phyloP scores from a whole-genome alignment of 768 basidiomycete species.

The Cystobasidiopsis lactophilus region DNA sequence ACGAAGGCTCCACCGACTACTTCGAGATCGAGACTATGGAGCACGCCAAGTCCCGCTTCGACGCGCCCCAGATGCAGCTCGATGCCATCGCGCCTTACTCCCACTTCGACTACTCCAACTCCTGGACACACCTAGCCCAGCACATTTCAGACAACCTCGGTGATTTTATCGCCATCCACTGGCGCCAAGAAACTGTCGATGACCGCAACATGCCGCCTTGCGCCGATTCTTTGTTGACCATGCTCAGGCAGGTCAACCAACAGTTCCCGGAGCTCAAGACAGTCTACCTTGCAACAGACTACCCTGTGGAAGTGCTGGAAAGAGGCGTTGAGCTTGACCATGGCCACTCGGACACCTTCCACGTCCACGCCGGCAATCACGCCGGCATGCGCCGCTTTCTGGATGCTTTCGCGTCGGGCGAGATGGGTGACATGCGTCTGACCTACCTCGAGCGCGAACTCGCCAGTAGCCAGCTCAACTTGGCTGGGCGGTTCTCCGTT shows the following conservation, averaged over 20 bases:
- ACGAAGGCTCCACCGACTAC: constrained; percentile 32
- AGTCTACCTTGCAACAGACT: constrained; percentile 40
- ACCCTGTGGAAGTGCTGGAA: constrained; percentile 25
- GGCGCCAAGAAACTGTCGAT: constrained; percentile 36
- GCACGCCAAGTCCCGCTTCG: not conserved
- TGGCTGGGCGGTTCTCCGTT: constrained; percentile 12
- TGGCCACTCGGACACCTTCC: constrained; percentile 31
- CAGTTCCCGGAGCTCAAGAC: constrained; percentile 22
- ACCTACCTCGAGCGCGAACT: constrained; percentile 30
- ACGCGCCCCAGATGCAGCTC: not conserved
- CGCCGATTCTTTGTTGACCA: constrained; percentile 32
- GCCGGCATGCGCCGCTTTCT: constrained; percentile 30
- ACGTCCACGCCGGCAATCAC: constrained; percentile 28
- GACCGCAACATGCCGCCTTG: constrained; percentile 30
- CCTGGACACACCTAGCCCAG: constrained; percentile 29
- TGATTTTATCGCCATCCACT: constrained; percentile 35
- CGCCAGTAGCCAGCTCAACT: constrained; percentile 9
- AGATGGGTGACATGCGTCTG: constrained; percentile 28
- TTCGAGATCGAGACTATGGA: constrained; percentile 21
- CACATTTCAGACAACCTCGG: constrained; percentile 24
- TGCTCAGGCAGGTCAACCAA: constrained; percentile 21
- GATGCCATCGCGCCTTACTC: constrained; percentile 3
- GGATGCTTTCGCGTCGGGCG: constrained; percentile 30
- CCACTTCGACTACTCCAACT: constrained; percentile 30
- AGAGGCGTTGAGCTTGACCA: not conserved